These are phyloP conservation scores for Heliamphora exappendiculata DNA, from an alignment of 148 eudicot species.

Conservation along the genomic window DNA sequence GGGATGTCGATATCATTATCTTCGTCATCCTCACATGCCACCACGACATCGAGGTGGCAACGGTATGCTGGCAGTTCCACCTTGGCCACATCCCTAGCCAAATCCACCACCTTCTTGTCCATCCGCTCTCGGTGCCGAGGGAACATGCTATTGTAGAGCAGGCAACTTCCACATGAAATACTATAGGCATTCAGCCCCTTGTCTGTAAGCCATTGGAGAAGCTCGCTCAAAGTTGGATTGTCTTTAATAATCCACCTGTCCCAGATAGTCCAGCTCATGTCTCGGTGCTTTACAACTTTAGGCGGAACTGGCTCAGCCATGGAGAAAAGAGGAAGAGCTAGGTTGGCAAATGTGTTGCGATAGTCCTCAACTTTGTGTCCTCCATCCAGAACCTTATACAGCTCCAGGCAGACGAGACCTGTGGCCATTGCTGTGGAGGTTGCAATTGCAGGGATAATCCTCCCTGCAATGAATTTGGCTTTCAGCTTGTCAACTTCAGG, in stretches of 20 bases:
- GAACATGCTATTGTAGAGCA: slow-evolving; percentile 81
- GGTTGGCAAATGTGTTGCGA: slow-evolving; percentile 79
- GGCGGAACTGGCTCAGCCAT: slow-evolving; percentile 88
- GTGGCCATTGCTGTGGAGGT: slow-evolving; percentile 88
- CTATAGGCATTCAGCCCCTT: slow-evolving; percentile 75
- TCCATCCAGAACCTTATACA: slow-evolving; percentile 71
- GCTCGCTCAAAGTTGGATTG: slow-evolving; percentile 60
- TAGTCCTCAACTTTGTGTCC: slow-evolving; percentile 74
- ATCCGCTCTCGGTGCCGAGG: slow-evolving; percentile 69
- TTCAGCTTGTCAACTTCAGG: slow-evolving; percentile 90
- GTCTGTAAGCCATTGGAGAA: slow-evolving; percentile 55
- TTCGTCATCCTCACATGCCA: slow-evolving; percentile 83
- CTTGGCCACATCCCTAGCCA: slow-evolving; percentile 78
- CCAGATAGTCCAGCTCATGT: slow-evolving; percentile 89
- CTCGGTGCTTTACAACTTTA: slow-evolving; percentile 67
- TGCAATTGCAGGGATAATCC: slow-evolving; percentile 93
- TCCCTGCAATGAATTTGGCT: slow-evolving; percentile 87
- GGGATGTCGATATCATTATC: slow-evolving; percentile 79
- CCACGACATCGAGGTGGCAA: slow-evolving; percentile 72
- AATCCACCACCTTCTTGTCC: slow-evolving; percentile 68
- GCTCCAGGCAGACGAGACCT: slow-evolving; percentile 90
- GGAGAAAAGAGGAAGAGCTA: slow-evolving; percentile 84
- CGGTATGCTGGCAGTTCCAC: slow-evolving; percentile 68
- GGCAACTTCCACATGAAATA: slow-evolving; percentile 68
- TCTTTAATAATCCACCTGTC: slow-evolving; percentile 68